phyloP scores from a whole-genome alignment of 2,329 filamentous ascomycete genomes.

The Parafenestella ontariensis region DNA sequence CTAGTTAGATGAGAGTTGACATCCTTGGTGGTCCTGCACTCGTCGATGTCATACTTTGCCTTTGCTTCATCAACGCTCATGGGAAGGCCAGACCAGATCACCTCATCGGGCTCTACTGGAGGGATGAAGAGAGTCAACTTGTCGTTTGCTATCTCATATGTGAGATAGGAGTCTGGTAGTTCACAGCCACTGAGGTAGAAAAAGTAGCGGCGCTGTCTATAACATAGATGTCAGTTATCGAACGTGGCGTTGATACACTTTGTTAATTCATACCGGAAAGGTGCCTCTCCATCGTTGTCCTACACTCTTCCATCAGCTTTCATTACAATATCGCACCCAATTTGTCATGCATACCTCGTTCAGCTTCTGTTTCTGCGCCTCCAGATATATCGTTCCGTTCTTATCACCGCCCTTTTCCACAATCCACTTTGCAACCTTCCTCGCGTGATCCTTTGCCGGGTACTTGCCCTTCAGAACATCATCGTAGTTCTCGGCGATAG shows the following conservation, averaged over 20 bases:
- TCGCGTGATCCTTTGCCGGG: constrained; percentile 87
- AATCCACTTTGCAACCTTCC: constrained; percentile 82
- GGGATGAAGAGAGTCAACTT: constrained; percentile 90
- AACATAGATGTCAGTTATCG: background rate
- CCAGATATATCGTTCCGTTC: constrained; percentile 82
- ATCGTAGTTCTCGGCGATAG: constrained; percentile 42
- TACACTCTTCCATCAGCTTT: constrained; percentile 24
- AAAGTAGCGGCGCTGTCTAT: constrained; percentile 86
- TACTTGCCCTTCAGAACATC: constrained; percentile 64
- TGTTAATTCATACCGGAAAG: constrained; percentile 70
- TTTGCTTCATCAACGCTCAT: constrained; percentile 77
- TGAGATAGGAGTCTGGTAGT: constrained; percentile 78
- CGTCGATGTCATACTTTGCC: constrained; percentile 70
- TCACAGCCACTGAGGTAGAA: constrained; percentile 91
- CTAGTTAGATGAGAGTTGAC: constrained; percentile 75
- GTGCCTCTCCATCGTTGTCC: constrained; percentile 84
- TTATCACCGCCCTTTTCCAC: constrained; percentile 68
- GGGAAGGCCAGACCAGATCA: constrained; percentile 93
- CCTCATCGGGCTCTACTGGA: constrained; percentile 82
- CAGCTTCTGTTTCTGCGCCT: constrained; percentile 80
- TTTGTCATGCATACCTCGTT: constrained; percentile 62
- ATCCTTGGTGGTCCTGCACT: constrained; percentile 74
- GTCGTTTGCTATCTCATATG: constrained; percentile 78
- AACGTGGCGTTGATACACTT: background rate
- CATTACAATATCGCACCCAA: background rate